Base-by-base conservation (phyloP, 1,284 basidiomycete species). In the Athelia psychrophila region DNA sequence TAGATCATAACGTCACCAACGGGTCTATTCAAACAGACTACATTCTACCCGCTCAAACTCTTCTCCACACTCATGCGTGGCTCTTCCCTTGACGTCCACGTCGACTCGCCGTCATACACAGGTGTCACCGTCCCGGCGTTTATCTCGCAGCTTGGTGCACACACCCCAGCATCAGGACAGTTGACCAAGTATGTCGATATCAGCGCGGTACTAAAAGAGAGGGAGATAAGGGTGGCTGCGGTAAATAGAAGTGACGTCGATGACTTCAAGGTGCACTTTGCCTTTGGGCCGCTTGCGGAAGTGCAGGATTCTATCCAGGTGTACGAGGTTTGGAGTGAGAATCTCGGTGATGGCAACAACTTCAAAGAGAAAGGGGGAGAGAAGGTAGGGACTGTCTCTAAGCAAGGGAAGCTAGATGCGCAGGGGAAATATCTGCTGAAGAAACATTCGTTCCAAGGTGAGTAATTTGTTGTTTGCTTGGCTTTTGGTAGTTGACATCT, bases 1-100 rank as follows among this genome's bases (percentile, higher is more conserved):
- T 27, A 72, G 71, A 70, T 75, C n/a, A 70, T 74, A 24, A 75
- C 73, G 5, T 73, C 73, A 1, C 73, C 78, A 0, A 67, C 61
- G 3, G 75, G 77, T 0, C 62, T 80, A 1, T 76, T 78, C 62
- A 70, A 70, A 50, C 80, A 80, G 66, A 79, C 80, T 15, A 80
- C 78, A 18, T 81, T 74, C 60, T 79, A 76, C 55, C 78, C 79
- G 2, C 68, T 81, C 6, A 71, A 75, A 22, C 72, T 83, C 38
- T 82, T 81, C 63, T 71, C 79, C 0, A 76, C 64, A n/a, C 69
- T 78, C 45, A 83, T 83, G 80, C 76, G 75, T 23, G 76, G 79
- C 2, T 66, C 67, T 2, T 69, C 76, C 4, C 67, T 82, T 13
- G 62, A 70, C 42, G 64, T 79, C 32, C 65, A 74, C 47, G 67